Conservation (phyloP, 305 asterid species). For the Salvia sclarea region DNA sequence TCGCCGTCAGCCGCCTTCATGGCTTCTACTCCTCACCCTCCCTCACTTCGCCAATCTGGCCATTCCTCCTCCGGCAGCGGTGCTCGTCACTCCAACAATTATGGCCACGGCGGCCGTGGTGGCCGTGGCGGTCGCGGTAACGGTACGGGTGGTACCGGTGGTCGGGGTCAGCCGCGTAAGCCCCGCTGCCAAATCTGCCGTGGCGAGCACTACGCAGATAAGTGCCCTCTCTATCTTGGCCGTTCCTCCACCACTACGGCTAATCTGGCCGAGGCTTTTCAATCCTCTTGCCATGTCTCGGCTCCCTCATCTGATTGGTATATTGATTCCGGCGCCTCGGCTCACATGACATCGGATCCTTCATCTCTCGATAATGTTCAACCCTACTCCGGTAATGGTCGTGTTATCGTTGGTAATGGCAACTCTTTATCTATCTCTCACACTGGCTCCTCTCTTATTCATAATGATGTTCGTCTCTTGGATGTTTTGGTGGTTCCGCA, state of each 20-base stretch:
- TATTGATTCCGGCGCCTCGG: too few relatives aligned
- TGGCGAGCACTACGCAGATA: background rate
- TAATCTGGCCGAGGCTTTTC: background rate
- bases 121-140: background rate
- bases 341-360: background rate
- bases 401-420: background rate
- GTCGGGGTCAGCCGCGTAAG: background rate
- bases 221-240: background rate
- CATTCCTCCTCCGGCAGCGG: background rate
- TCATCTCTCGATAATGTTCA: background rate
- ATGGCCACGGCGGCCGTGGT: background rate
- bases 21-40: background rate
- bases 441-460: background rate
- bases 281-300: background rate
- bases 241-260: background rate
- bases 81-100: too few relatives aligned
- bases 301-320: background rate
- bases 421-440: background rate
- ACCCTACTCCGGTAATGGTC: too few relatives aligned
- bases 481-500: too few relatives aligned
- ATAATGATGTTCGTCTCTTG: too few relatives aligned
- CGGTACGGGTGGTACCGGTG: too few relatives aligned
- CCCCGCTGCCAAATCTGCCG: too few relatives aligned
- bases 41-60: background rate
- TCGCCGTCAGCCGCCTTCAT: background rate